phyloP scores from a whole-genome alignment of 345 rosid species.

The Ailanthus altissimus region DNA sequence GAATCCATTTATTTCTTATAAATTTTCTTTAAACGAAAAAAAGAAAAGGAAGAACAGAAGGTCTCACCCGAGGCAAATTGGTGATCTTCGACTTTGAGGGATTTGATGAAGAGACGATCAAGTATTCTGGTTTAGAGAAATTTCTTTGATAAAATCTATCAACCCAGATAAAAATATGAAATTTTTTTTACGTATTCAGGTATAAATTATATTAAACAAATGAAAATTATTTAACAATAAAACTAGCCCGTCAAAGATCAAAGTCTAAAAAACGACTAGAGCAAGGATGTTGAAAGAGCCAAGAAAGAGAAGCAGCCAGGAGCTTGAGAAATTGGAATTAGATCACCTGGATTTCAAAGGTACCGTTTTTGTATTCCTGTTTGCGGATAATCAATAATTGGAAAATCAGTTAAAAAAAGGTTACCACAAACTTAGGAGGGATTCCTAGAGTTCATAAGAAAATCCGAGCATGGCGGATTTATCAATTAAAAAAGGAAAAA shows the following conservation, averaged over 20 bases:
- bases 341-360: not conserved
- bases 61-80: not conserved
- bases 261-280: not conserved
- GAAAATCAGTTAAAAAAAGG: not conserved
- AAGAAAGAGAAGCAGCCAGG: not conserved
- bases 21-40: not conserved
- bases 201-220: not conserved
- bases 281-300: not conserved
- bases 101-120: not conserved
- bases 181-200: not conserved
- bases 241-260: not conserved
- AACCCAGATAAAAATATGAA: not conserved
- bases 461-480: conserved; percentile 37
- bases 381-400: conserved; percentile 6
- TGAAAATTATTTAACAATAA: not conserved
- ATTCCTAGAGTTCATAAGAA: conserved; percentile 19
- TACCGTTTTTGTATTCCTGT: not conserved
- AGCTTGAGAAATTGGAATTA: not conserved
- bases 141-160: conserved; percentile 6
- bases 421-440: conserved; percentile 7
- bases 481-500: not conserved
- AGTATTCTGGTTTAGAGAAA: not conserved
- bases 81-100: conserved; percentile 4
- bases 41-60: not conserved
- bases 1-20: not conserved